Percentiles rank a stretch among this genome's conserved stretches.
phyloP scores from a whole-genome alignment of 305 asterid genomes.

The Rubia peregrina region DNA sequence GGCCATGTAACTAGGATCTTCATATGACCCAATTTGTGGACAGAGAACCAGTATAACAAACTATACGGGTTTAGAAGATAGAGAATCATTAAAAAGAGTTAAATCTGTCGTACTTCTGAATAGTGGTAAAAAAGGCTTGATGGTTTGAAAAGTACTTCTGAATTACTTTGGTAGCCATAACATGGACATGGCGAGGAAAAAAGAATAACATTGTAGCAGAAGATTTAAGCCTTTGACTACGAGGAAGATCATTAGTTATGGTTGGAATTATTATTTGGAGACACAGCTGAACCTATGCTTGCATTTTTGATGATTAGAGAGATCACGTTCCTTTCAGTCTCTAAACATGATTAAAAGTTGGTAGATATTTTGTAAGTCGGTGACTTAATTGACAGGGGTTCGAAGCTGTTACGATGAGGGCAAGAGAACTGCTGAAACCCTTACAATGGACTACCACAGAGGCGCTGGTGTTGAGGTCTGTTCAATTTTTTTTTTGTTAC shows the following conservation, averaged over 20 bases:
- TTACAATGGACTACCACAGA: slow-evolving; percentile 98
- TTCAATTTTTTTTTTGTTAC: background rate
- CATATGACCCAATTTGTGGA: background rate
- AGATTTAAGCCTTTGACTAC: background rate
- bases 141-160: background rate
- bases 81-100: background rate
- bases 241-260: background rate
- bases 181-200: background rate
- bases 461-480: slow-evolving; percentile 91
- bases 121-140: no score
- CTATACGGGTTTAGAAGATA: background rate
- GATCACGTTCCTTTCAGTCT: background rate
- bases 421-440: slow-evolving; percentile 92
- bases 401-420: slow-evolving; percentile 99
- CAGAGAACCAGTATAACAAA: background rate
- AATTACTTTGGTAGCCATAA: background rate
- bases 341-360: background rate
- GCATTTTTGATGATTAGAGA: background rate
- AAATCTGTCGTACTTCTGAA: no score
- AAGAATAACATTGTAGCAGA: background rate
- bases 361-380: background rate
- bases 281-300: background rate
- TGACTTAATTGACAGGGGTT: slow-evolving; percentile 57
- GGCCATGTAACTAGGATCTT: background rate
- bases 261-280: background rate